phyloP scores from a whole-genome alignment of 768 basidiomycete species.

The Suillus bovinus region DNA sequence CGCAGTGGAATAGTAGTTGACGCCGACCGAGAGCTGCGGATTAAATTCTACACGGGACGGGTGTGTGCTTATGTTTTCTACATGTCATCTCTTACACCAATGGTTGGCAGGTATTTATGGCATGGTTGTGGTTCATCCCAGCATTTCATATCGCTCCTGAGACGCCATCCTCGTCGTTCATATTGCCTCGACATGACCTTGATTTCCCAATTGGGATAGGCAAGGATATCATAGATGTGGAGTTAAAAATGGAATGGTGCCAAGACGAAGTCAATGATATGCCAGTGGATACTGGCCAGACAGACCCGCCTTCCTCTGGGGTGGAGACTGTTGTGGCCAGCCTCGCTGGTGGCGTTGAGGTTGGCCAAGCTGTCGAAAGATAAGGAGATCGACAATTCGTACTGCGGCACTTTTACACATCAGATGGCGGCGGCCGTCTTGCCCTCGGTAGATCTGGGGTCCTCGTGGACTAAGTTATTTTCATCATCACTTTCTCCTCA shows the following conservation, averaged over 20 bases:
- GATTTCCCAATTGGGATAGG: constrained; percentile 83
- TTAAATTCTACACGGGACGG: constrained; percentile 74
- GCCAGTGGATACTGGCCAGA: neutral
- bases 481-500: neutral
- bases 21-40: constrained; percentile 63
- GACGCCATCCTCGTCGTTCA: constrained; percentile 35
- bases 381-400: neutral
- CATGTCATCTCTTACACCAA: neutral
- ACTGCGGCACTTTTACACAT: neutral
- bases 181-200: constrained; percentile 59
- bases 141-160: constrained; percentile 73
- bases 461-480: neutral
- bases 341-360: neutral
- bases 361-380: neutral
- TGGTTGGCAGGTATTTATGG: constrained; percentile 60
- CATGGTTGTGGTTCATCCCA: constrained; percentile 88
- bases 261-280: constrained; percentile 4
- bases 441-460: neutral
- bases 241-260: constrained; percentile 59
- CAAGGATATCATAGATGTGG: constrained; percentile 61
- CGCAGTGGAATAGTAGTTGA: constrained; percentile 58
- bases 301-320: neutral
- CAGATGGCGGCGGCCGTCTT: neutral
- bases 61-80: constrained; percentile 34
- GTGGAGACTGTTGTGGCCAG: neutral